phyloP scores from a whole-genome alignment of 139 green algal species.

The Desmodesmus armatus region DNA sequence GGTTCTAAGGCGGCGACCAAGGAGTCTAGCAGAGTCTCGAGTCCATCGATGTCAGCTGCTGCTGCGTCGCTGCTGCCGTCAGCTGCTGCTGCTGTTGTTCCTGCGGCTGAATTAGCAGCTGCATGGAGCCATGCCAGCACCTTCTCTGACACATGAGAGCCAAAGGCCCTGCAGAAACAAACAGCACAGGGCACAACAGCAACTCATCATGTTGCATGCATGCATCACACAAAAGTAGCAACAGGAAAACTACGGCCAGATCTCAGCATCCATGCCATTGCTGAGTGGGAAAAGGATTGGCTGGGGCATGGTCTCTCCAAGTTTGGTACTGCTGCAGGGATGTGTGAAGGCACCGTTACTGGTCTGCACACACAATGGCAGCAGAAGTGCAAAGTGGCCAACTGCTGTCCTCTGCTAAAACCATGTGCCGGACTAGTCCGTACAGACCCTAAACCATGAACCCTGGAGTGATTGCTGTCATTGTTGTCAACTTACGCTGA shows the following conservation, averaged over 20 bases:
- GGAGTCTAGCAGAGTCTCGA: slow-evolving; percentile 33
- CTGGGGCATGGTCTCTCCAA: too few relatives aligned
- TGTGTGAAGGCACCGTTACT: too few relatives aligned
- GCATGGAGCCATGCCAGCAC: slow-evolving; percentile 59
- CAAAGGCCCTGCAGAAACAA: slow-evolving; percentile 74
- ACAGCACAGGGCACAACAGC: not conserved
- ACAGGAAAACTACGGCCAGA: not conserved
- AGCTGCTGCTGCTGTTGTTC: not conserved
- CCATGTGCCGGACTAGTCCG: too few relatives aligned
- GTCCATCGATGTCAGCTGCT: not conserved
- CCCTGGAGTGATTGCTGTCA: too few relatives aligned
- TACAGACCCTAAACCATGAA: too few relatives aligned
- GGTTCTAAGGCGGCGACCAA: slow-evolving; percentile 47
- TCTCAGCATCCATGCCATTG: not conserved
- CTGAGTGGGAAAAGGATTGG: too few relatives aligned
- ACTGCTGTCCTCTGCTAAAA: too few relatives aligned
- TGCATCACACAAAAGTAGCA: not conserved
- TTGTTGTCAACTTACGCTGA: too few relatives aligned
- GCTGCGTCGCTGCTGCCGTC: slow-evolving; percentile 5
- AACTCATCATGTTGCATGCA: not conserved
- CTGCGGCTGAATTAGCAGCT: not conserved
- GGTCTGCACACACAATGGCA: too few relatives aligned
- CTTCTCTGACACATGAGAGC: slow-evolving; percentile 80
- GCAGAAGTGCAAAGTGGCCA: too few relatives aligned
- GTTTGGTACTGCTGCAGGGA: too few relatives aligned